Conservation (phyloP, 139 green algal genomes). For the Gonium pectorale region DNA sequence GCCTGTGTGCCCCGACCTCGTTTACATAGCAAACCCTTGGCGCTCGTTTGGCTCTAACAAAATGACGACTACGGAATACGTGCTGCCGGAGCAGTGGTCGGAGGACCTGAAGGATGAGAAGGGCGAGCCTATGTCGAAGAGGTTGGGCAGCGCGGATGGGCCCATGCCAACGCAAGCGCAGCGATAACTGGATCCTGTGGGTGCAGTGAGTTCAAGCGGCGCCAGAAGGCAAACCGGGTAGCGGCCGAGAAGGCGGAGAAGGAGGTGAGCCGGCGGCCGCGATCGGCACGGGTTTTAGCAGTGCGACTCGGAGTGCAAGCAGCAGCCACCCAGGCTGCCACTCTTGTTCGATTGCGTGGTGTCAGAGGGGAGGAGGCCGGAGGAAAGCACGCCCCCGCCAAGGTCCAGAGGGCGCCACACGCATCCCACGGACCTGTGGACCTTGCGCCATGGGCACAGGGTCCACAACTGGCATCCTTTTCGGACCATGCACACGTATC, state of each 20-base stretch:
- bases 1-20: neutral
- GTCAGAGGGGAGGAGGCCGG: too few species aligned
- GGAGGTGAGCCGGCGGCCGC: conserved; percentile 68
- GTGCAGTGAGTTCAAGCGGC: conserved; percentile 92
- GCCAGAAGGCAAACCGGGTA: conserved; percentile 82
- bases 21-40: neutral
- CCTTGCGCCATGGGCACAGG: too few species aligned
- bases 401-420: too few species aligned
- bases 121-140: conserved; percentile 90
- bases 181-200: neutral
- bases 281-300: neutral
- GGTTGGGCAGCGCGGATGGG: conserved; percentile 56
- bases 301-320: too few species aligned
- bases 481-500: too few species aligned
- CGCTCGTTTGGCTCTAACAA: neutral
- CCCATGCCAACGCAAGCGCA: neutral
- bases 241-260: conserved; percentile 88
- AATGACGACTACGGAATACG: conserved; percentile 49
- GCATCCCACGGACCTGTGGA: too few species aligned
- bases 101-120: conserved; percentile 90
- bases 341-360: too few species aligned
- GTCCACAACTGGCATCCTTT: too few species aligned
- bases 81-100: conserved; percentile 69
- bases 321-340: too few species aligned
- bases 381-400: too few species aligned